Evolutionary conservation across 306 rosid genomes (phyloP).

Genomic region (apple (Malus domestica)): DNA sequence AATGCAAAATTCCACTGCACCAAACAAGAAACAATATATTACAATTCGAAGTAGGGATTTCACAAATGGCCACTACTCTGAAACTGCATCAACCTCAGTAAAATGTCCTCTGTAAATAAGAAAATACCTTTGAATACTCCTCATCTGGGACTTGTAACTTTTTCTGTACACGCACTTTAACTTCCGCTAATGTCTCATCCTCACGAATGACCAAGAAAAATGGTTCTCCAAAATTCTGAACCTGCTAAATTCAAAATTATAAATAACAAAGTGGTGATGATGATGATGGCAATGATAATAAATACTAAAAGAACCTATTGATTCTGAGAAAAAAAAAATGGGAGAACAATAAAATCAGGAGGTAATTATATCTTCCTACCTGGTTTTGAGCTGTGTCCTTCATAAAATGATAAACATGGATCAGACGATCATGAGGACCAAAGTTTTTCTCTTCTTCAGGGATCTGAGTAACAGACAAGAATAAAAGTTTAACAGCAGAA

Average conservation of each 20-base stretch:
- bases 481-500: not conserved
- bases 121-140: conserved; percentile 67
- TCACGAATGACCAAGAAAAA: conserved; percentile 78
- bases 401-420: conserved; percentile 83
- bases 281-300: not conserved
- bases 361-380: conserved; percentile 21
- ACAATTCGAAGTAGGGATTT: not conserved
- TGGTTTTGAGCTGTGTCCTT: conserved; percentile 69
- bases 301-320: not conserved
- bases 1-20: conserved; percentile 95
- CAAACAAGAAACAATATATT: conserved; percentile 18
- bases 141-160: conserved; percentile 82
- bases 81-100: not conserved
- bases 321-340: not conserved
- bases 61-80: not conserved
- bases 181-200: conserved; percentile 75
- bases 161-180: conserved; percentile 71
- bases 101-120: not conserved
- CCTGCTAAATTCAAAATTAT: conserved; percentile 25
- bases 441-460: conserved; percentile 82
- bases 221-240: conserved; percentile 93
- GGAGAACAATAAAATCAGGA: not conserved
- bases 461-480: conserved; percentile 33
- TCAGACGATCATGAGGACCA: conserved; percentile 67
- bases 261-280: not conserved